phyloP scores from a whole-genome alignment of 345 rosid genomes.

The Gossypium raimondii region DNA sequence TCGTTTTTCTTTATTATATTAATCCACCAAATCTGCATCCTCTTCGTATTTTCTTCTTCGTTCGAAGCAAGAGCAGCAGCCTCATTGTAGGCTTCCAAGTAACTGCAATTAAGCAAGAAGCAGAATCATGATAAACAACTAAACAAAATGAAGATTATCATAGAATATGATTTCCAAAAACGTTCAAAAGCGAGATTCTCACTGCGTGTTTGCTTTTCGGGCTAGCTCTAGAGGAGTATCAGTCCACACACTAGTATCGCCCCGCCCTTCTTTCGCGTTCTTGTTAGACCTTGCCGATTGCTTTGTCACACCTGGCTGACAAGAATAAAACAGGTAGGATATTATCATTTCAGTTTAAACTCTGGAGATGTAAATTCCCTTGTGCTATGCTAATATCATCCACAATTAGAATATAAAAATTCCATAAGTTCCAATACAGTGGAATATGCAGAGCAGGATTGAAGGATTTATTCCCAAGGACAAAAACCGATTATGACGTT shows the following conservation, averaged over 20 bases:
- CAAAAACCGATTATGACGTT: neutral
- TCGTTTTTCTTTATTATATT: constrained; percentile 76
- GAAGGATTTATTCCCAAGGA: neutral
- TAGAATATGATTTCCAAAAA: neutral
- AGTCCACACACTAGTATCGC: constrained; percentile 81
- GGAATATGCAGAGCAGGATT: neutral
- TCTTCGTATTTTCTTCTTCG: constrained; percentile 48
- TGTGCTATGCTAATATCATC: neutral
- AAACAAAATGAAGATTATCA: neutral
- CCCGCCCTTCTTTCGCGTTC: constrained; percentile 69
- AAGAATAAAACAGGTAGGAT: constrained; percentile 17
- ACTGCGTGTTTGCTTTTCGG: constrained; percentile 82
- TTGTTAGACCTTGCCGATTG: constrained; percentile 70
- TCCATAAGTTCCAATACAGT: neutral
- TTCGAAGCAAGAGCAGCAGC: constrained; percentile 76
- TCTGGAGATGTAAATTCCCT: neutral
- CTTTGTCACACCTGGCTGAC: constrained; percentile 66
- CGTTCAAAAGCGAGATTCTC: constrained; percentile 6
- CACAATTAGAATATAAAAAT: neutral
- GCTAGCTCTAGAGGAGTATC: constrained; percentile 86
- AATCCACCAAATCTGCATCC: constrained; percentile 84
- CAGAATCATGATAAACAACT: constrained; percentile 9
- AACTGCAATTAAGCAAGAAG: constrained; percentile 37
- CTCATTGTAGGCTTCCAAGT: constrained; percentile 79
- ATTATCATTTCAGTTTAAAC: constrained; percentile 4